phyloP scores from a whole-genome alignment of 1,284 basidiomycete genomes.

The Ganoderma sinense region DNA sequence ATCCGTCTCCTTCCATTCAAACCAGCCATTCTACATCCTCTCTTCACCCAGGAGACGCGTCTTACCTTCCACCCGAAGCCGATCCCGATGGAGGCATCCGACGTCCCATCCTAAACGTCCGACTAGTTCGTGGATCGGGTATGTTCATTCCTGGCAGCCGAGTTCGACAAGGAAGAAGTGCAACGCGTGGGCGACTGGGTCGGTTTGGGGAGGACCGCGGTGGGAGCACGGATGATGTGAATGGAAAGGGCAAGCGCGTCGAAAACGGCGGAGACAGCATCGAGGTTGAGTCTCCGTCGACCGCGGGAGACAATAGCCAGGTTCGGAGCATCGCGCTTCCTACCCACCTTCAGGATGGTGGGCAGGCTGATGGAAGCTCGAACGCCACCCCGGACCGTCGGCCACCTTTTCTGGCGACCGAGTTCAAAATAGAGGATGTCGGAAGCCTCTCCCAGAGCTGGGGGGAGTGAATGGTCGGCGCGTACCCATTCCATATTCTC shows the following conservation, averaged over 20 bases:
- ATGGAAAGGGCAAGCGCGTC: constrained; percentile 17
- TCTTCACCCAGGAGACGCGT: constrained; percentile 41
- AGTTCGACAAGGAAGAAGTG: constrained; percentile 31
- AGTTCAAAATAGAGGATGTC: constrained; percentile 38
- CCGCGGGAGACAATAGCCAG: constrained; percentile 11
- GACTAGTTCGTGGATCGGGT: constrained; percentile 35
- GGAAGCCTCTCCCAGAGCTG: constrained; percentile 42
- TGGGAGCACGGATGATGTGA: constrained; percentile 13
- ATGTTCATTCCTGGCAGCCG: constrained; percentile 33
- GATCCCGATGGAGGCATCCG: constrained; percentile 34
- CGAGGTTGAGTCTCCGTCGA: constrained; percentile 19
- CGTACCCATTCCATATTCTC: neutral
- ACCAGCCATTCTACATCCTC: constrained; percentile 42
- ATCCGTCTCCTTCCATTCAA: constrained; percentile 39
- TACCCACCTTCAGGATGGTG: constrained; percentile 5
- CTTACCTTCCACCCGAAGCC: constrained; percentile 39
- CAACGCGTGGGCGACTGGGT: constrained; percentile 36
- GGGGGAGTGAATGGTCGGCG: constrained; percentile 34
- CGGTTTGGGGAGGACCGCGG: constrained; percentile 32
- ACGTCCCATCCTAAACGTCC: constrained; percentile 36
- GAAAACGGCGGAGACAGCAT: constrained; percentile 14
- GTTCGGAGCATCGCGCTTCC: constrained; percentile 1
- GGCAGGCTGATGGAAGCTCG: constrained; percentile 10
- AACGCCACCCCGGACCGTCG: constrained; percentile 13
- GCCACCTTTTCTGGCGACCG: constrained; percentile 27